Evolutionary conservation across 2,329 filamentous ascomycete species (phyloP).

Genomic region (Trichoderma lentiforme): DNA sequence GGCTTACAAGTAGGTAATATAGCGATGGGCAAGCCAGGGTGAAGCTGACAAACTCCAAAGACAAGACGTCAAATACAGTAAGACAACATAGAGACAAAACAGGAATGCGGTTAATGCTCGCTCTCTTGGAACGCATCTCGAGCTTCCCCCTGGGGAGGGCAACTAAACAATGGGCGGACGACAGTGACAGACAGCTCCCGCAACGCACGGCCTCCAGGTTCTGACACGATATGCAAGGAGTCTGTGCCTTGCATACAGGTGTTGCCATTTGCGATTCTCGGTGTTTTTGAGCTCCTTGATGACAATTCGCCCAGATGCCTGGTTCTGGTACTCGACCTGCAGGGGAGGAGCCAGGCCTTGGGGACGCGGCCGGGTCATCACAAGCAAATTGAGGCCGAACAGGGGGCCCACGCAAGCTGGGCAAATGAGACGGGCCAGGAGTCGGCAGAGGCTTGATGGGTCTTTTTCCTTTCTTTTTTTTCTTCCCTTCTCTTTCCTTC

Average conservation of each 20-base stretch:
- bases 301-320: not conserved
- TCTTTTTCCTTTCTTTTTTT: not conserved
- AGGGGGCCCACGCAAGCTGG: not conserved
- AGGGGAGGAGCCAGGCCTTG: not conserved
- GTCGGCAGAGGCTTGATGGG: not conserved
- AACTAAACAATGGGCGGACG: not conserved
- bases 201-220: not conserved
- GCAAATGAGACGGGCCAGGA: conserved; percentile 8
- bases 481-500: not conserved
- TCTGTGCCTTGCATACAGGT: conserved; percentile 14
- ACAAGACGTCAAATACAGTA: not conserved
- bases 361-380: not conserved
- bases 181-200: not conserved
- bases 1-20: not conserved
- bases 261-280: not conserved
- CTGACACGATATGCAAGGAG: not conserved
- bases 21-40: not conserved
- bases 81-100: not conserved
- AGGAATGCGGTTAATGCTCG: not conserved
- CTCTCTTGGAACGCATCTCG: not conserved
- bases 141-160: not conserved
- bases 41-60: not conserved
- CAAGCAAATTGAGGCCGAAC: not conserved
- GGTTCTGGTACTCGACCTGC: not conserved
- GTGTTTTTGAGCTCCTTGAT: not conserved